These are phyloP conservation scores for Acanthochlamys bracteata DNA, from an alignment of 106 monocot genomes.

Conservation along the genomic window DNA sequence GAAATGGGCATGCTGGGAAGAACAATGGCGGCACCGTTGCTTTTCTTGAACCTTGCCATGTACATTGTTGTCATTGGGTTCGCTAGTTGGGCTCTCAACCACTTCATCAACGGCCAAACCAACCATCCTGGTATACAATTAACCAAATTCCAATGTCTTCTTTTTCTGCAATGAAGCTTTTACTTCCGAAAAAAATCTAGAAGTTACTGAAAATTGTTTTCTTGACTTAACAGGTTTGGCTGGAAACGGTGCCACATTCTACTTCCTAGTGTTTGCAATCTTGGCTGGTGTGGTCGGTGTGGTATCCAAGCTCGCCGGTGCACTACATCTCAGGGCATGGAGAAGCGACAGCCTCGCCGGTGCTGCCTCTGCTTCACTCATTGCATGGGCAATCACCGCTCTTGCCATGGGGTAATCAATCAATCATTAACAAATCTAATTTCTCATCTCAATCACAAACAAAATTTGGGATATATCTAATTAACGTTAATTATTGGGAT, in stretches of 20 bases:
- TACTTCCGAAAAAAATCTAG: too few relatives aligned
- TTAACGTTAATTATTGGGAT: background rate
- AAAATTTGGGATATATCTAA: background rate
- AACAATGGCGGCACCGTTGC: constrained; percentile 33
- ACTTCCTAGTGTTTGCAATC: constrained; percentile 75
- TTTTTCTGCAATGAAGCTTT: too few relatives aligned
- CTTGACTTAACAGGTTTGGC: background rate
- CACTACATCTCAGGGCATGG: constrained; percentile 58
- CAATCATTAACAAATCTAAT: too few relatives aligned
- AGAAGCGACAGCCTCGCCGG: constrained; percentile 52
- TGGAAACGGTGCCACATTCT: constrained; percentile 76
- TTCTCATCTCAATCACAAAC: background rate
- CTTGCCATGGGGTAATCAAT: constrained; percentile 56
- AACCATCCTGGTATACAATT: constrained; percentile 29
- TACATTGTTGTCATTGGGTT: constrained; percentile 49
- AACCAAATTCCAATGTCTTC: too few relatives aligned
- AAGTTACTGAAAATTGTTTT: background rate
- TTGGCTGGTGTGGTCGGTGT: constrained; percentile 74
- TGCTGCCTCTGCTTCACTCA: constrained; percentile 35
- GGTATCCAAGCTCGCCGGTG: constrained; percentile 67
- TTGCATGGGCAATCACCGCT: constrained; percentile 66
- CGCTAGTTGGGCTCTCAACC: constrained; percentile 59
- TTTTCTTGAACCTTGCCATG: constrained; percentile 54
- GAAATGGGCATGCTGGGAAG: constrained; percentile 11
- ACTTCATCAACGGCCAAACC: constrained; percentile 53